phyloP scores from a whole-genome alignment of 768 basidiomycete species.

The Tulasnella sp. region DNA sequence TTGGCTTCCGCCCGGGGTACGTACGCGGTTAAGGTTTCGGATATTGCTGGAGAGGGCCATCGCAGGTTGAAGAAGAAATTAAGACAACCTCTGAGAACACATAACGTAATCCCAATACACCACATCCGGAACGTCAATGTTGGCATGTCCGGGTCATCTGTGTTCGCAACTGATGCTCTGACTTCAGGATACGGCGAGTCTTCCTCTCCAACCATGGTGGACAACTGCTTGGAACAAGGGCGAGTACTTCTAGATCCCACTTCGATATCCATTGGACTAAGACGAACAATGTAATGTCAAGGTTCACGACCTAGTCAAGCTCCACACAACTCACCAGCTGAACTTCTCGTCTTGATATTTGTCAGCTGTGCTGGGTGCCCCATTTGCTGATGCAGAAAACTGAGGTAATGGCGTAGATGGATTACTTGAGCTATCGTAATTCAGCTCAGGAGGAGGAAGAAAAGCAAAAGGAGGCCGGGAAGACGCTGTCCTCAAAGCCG shows the following conservation, averaged over 20 bases:
- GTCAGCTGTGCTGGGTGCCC: background rate
- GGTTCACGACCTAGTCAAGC: background rate
- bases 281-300: background rate
- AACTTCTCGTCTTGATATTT: background rate
- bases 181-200: conserved; percentile 59
- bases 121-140: conserved; percentile 90
- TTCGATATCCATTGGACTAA: background rate
- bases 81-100: conserved; percentile 53
- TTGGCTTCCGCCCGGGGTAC: background rate
- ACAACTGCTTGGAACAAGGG: no score
- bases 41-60: conserved; percentile 79
- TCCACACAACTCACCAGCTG: background rate
- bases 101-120: conserved; percentile 54
- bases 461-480: background rate
- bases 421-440: background rate
- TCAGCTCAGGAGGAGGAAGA: background rate
- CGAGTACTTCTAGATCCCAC: background rate
- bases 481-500: background rate
- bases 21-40: conserved; percentile 40
- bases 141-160: conserved; percentile 99
- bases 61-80: conserved; percentile 97
- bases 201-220: conserved; percentile 37
- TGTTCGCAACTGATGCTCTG: conserved; percentile 81
- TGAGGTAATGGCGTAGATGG: background rate
- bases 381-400: background rate